Evolutionary conservation across 805 yeast genomes (phyloP).

Genomic region (Vanderwaltozyma tropicalis): DNA sequence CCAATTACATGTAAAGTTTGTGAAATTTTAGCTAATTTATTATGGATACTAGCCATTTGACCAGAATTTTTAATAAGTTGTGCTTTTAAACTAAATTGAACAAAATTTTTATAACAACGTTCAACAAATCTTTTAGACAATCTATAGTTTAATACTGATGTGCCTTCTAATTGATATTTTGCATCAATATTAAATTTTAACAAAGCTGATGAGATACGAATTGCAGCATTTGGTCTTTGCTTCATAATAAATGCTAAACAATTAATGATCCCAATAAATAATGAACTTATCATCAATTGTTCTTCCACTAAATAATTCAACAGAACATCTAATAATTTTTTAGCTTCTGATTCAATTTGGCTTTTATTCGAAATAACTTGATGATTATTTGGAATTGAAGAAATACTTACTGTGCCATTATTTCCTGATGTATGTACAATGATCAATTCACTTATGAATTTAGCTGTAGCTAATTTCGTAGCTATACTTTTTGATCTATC

Average conservation of each 20-base stretch:
- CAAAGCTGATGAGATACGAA: constrained; percentile 46
- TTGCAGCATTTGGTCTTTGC: constrained; percentile 50
- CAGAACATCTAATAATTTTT: constrained; percentile 54
- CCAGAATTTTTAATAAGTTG: constrained; percentile 23
- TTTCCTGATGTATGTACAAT: constrained; percentile 37
- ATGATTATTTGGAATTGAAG: constrained; percentile 46
- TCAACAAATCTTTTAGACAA: constrained; percentile 54
- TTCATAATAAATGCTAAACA: constrained; percentile 53
- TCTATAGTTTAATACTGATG: constrained; percentile 35
- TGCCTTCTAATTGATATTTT: constrained; percentile 38
- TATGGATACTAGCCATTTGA: constrained; percentile 16
- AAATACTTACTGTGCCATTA: constrained; percentile 25
- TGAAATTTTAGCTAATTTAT: constrained; percentile 25
- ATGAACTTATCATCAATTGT: constrained; percentile 42
- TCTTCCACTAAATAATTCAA: constrained; percentile 47
- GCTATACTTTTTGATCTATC: constrained; percentile 39
- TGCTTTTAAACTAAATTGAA: constrained; percentile 32
- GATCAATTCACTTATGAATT: constrained; percentile 54
- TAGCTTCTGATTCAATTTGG: constrained; percentile 60
- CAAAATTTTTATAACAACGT: constrained; percentile 40
- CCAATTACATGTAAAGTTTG: constrained; percentile 27
- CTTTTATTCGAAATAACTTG: constrained; percentile 44
- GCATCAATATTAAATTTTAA: constrained; percentile 52
- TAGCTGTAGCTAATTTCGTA: constrained; percentile 57
- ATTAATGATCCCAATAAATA: constrained; percentile 59